Evolutionary conservation across 192 early-diverging fungal genomes (phyloP), one percentile per base, ranked within the genome.

Genomic region (Podila horticola): DNA sequence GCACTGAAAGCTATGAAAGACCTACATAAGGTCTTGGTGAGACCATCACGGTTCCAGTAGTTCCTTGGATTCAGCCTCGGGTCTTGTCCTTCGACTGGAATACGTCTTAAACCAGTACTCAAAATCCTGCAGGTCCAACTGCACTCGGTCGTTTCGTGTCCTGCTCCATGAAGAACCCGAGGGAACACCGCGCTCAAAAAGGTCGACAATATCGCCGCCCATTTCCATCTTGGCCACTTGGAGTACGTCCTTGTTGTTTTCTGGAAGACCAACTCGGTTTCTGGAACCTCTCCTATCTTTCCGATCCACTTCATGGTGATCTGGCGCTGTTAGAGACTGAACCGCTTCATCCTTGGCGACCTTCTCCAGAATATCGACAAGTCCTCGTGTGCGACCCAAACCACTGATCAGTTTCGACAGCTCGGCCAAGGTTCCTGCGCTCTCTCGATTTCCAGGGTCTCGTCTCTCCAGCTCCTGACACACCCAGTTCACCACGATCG

Each of bases 191-290:
- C 20, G 61, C 0, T 60, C 34, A 41, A 13, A 64, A 38, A 81
- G 62, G 36, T 81, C 77, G 3, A 73, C 48, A 30, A 81, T 33
- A 48, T 81, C 77, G 5, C 77, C 77, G 11, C 77, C 77, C 77
- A 81, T 81, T 20, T 81, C 71, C 55, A 33, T 15, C 36, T 71
- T 73, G 19, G 67, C 71, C 17, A 22, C 1, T 19, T 29, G 62
- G 26, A 81, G 45, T 7, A 20, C 7, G 28, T 61, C 58, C 19
- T 34, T 48, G 24, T 13, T 36, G 4, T 64, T 33, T 22, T 41
- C 62, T 11, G 17, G 68, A 5, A 61, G 62, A 13, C 22, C 34
- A 36, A 20, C 34, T 41, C 19, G 31, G 11, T 36, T 62, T 34
- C 64, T 29, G 64, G 0, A 17, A 0, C 30, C 0, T 55, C 52